Evolutionary conservation across 768 basidiomycete species (phyloP).

Genomic region (Podaxis pistillaris): DNA sequence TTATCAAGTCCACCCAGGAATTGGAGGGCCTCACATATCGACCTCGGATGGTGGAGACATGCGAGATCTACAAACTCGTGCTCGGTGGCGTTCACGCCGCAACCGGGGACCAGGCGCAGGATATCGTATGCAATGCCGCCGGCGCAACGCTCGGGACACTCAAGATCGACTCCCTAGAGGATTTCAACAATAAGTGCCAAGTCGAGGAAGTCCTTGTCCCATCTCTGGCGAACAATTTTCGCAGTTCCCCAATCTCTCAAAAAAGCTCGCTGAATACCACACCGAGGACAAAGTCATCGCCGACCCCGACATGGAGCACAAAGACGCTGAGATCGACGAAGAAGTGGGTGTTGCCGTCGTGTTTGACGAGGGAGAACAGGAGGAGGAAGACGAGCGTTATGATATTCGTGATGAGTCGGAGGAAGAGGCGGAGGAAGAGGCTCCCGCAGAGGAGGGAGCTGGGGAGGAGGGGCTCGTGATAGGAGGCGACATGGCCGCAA

Average conservation of each 20-base stretch:
- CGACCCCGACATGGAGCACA: conserved; percentile 78
- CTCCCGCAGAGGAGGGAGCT: conserved; percentile 35
- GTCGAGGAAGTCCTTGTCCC: conserved; percentile 70
- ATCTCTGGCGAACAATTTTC: conserved; percentile 75
- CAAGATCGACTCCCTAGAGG: conserved; percentile 86
- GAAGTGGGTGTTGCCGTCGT: conserved; percentile 96
- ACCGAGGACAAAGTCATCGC: conserved; percentile 79
- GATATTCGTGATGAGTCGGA: conserved; percentile 85
- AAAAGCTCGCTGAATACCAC: conserved; percentile 96
- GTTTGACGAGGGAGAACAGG: conserved; percentile 96
- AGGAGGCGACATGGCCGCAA: conserved; percentile 59
- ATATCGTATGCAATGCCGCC: conserved; percentile 91
- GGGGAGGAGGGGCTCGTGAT: conserved; percentile 75
- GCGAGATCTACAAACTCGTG: no score
- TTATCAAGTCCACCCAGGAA: conserved; percentile 53
- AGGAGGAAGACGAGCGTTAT: conserved; percentile 87
- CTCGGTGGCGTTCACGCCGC: no score
- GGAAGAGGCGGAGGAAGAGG: conserved; percentile 50
- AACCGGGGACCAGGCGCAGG: no score
- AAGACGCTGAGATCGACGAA: conserved; percentile 90
- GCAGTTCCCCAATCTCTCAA: conserved; percentile 79
- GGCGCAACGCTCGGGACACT: conserved; percentile 85
- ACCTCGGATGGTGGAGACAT: no score
- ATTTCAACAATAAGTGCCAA: conserved; percentile 97
- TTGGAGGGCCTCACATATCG: no score